Evolutionary conservation across 1,284 basidiomycete genomes (phyloP).

Genomic region (Cutaneotrichosporon arboriforme): DNA sequence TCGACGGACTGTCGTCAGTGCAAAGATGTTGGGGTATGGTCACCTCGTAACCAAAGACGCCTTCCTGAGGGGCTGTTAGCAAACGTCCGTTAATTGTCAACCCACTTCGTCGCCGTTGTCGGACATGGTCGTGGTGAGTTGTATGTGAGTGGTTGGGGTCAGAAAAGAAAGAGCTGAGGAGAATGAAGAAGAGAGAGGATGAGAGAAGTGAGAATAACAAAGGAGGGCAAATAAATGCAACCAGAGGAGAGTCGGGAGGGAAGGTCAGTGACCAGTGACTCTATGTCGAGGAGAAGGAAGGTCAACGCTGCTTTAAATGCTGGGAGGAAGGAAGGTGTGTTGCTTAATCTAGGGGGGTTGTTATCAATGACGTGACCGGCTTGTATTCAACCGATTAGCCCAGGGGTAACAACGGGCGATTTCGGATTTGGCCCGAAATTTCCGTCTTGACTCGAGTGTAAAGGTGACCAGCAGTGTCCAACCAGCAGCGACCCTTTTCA

Average conservation of each 20-base stretch:
- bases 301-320: not conserved
- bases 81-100: not conserved
- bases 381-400: not conserved
- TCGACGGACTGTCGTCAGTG: constrained; percentile 59
- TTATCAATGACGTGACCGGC: not conserved
- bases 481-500: no score
- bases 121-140: constrained; percentile 21
- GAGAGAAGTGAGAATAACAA: not conserved
- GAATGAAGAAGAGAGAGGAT: constrained; percentile 4
- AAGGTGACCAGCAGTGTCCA: not conserved
- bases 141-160: not conserved
- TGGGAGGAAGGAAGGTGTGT: not conserved
- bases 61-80: constrained; percentile 2
- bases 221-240: not conserved
- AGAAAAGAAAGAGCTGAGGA: not conserved
- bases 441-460: not conserved
- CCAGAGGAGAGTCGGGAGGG: not conserved
- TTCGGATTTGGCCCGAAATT: not conserved
- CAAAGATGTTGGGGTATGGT: not conserved
- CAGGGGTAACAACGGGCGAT: not conserved
- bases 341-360: not conserved
- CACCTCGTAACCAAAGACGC: constrained; percentile 22
- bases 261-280: not conserved
- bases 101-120: constrained; percentile 32
- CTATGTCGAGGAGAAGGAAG: not conserved